phyloP scores from a whole-genome alignment of 306 rosid species.

The Rosa multiflora region DNA sequence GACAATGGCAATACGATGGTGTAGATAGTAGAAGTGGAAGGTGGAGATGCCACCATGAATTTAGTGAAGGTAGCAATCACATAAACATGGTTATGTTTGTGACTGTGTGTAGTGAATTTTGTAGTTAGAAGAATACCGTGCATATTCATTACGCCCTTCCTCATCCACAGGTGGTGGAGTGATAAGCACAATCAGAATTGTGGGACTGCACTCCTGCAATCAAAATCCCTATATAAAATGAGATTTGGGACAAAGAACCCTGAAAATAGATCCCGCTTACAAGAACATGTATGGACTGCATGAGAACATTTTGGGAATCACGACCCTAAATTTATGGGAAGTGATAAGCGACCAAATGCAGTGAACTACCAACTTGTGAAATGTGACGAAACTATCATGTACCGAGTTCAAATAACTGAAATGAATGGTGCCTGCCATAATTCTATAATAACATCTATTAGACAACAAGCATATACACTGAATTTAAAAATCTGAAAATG shows the following conservation, averaged over 20 bases:
- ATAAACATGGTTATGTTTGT: not conserved
- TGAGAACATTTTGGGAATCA: not conserved
- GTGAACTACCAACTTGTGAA: not conserved
- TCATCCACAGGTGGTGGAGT: constrained; percentile 87
- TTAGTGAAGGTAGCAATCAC: not conserved
- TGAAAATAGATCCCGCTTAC: not conserved
- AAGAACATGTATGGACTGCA: not conserved
- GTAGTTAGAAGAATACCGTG: constrained; percentile 39
- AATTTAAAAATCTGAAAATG: constrained; percentile 13
- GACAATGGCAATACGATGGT: not conserved
- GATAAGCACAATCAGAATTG: constrained; percentile 66
- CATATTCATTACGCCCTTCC: constrained; percentile 68
- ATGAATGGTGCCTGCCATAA: not conserved
- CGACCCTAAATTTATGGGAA: not conserved
- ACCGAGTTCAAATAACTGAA: not conserved
- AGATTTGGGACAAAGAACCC: constrained; percentile 19
- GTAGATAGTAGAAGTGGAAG: not conserved
- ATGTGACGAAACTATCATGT: not conserved
- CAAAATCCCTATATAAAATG: constrained; percentile 26
- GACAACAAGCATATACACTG: not conserved
- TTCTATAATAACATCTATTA: not conserved
- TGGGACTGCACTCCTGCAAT: constrained; percentile 67
- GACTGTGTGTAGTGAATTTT: constrained; percentile 6
- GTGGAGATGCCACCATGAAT: not conserved
- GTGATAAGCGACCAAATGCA: not conserved